Conservation (phyloP, 805 yeast species). For the Cyberlindnera sargentensis region DNA sequence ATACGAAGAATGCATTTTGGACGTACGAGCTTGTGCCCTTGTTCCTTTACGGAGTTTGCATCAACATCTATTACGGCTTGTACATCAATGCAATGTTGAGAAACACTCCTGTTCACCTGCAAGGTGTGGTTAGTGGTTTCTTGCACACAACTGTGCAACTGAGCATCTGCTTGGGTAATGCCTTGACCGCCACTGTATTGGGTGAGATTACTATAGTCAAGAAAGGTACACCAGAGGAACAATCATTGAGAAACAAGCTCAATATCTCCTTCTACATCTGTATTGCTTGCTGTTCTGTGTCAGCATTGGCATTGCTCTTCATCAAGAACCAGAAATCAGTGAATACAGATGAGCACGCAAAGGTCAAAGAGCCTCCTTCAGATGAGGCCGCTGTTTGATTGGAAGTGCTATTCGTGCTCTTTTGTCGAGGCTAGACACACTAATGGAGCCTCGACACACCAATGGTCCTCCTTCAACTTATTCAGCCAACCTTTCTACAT, state of each 20-base stretch:
- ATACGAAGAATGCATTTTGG: constrained; percentile 23
- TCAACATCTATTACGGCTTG: constrained; percentile 29
- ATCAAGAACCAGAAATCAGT: constrained; percentile 9
- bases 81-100: constrained; percentile 25
- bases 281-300: constrained; percentile 4
- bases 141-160: constrained; percentile 30
- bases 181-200: constrained; percentile 23
- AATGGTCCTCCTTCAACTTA: too few species aligned
- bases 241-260: constrained; percentile 3
- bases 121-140: constrained; percentile 34
- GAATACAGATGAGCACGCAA: not conserved
- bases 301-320: constrained; percentile 1
- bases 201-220: constrained; percentile 15
- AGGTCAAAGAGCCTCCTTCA: constrained; percentile 23
- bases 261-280: constrained; percentile 7
- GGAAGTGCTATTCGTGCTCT: too few species aligned
- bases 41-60: constrained; percentile 20
- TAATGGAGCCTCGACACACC: too few species aligned
- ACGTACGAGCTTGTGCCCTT: constrained; percentile 21
- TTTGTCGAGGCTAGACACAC: too few species aligned
- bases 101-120: constrained; percentile 30
- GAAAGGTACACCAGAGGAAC: not conserved
- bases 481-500: too few species aligned
- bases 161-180: constrained; percentile 25
- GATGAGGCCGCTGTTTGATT: too few species aligned